Percentiles rank a stretch among this genome's conserved stretches.
Conservation (phyloP, 345 rosid genomes). For the Eucalyptus camaldulensis region DNA sequence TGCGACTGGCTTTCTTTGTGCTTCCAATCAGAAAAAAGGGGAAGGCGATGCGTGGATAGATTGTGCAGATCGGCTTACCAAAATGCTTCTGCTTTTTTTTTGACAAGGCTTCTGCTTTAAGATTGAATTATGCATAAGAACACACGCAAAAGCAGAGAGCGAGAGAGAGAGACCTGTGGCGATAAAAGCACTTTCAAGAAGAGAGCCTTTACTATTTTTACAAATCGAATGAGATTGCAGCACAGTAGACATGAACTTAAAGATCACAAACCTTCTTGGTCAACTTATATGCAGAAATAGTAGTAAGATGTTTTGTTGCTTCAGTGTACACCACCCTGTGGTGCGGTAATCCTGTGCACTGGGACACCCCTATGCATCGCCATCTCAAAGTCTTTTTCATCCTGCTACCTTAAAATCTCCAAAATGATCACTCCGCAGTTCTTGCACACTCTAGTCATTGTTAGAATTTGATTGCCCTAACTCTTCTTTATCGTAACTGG, state of each 20-base stretch:
- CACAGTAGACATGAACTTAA: not conserved
- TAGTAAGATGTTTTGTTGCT: not conserved
- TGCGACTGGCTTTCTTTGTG: not conserved
- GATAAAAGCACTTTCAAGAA: not conserved
- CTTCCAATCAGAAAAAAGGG: not conserved
- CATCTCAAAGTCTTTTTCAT: not conserved
- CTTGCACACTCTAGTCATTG: conserved; percentile 20
- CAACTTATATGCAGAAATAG: not conserved
- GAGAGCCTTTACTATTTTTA: not conserved
- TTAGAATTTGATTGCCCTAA: conserved; percentile 10
- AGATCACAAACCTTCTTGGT: not conserved
- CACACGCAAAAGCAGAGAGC: not conserved
- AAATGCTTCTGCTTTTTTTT: not conserved
- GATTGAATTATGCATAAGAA: not conserved
- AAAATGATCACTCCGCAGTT: conserved; percentile 63
- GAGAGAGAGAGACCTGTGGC: not conserved
- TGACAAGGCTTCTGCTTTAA: not conserved
- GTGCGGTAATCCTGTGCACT: not conserved
- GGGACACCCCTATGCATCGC: not conserved
- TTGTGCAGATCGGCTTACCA: not conserved
- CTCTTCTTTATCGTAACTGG: not conserved
- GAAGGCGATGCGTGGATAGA: not conserved
- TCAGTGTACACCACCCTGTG: not conserved
- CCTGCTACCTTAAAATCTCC: conserved; percentile 96
- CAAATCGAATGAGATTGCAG: not conserved